These are phyloP conservation scores for Ascodesmis nigricans DNA, from an alignment of 495 filamentous ascomycete species.

Conservation along the genomic window DNA sequence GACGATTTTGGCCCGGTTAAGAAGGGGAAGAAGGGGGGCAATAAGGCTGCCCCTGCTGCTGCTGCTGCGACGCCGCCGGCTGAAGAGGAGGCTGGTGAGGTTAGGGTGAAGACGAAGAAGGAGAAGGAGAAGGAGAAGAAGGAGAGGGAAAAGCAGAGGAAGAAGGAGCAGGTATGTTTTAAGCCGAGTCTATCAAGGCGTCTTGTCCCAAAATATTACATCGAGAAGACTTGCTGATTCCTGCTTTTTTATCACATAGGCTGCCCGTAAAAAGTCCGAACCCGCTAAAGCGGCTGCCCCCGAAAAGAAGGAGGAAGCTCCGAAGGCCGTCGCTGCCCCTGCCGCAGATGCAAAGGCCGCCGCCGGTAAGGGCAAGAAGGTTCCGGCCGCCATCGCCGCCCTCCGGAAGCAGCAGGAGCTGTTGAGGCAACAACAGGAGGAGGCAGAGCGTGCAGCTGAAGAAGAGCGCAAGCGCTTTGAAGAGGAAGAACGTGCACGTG, in stretches of 20 bases:
- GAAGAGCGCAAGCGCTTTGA: slow-evolving; percentile 54
- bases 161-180: slow-evolving; percentile 44
- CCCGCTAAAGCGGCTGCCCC: slow-evolving; percentile 33
- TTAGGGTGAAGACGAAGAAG: slow-evolving; percentile 59
- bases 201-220: too few species aligned
- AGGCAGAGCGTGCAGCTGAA: slow-evolving; percentile 40
- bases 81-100: slow-evolving; percentile 23
- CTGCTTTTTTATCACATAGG: slow-evolving; percentile 26
- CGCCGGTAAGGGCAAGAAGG: slow-evolving; percentile 74
- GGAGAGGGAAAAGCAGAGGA: slow-evolving; percentile 67
- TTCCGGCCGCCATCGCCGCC: slow-evolving; percentile 56
- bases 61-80: slow-evolving; percentile 11
- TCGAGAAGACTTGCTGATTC: too few species aligned
- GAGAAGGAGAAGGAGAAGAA: slow-evolving; percentile 78
- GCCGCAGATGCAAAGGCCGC: slow-evolving; percentile 29
- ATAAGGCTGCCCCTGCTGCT: slow-evolving; percentile 23
- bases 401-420: slow-evolving; percentile 87
- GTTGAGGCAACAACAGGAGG: slow-evolving; percentile 50
- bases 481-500: slow-evolving; percentile 37
- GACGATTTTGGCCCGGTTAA: slow-evolving; percentile 68
- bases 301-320: slow-evolving; percentile 18
- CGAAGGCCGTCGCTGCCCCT: slow-evolving; percentile 21
- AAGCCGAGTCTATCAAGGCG: too few species aligned
- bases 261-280: slow-evolving; percentile 44
- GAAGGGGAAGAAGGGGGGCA: slow-evolving; percentile 36